Conservation (phyloP, 768 basidiomycete species). For the Calvatia gigantea region DNA sequence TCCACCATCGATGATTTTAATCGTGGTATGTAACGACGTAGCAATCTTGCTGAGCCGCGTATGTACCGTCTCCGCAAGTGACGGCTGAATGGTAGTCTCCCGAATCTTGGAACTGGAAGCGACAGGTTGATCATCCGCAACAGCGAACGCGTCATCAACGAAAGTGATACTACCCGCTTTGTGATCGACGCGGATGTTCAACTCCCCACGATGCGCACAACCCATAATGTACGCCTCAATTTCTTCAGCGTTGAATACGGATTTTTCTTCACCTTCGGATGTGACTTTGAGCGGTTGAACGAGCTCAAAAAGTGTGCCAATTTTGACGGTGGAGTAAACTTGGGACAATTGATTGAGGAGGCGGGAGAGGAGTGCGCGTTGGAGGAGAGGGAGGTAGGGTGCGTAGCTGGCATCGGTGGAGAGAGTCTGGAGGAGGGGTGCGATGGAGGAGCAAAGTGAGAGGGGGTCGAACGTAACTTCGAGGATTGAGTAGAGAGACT, state of each 20-base stretch:
- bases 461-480: constrained; percentile 94
- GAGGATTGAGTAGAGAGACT: constrained; percentile 80
- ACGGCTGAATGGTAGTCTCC: constrained; percentile 59
- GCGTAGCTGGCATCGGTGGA: constrained; percentile 57
- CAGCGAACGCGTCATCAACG: constrained; percentile 69
- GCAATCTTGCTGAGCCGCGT: constrained; percentile 80
- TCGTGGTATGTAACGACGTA: constrained; percentile 62
- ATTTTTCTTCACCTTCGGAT: constrained; percentile 43
- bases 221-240: constrained; percentile 93
- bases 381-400: constrained; percentile 85
- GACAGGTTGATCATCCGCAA: constrained; percentile 32
- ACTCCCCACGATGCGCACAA: constrained; percentile 83
- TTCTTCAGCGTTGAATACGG: constrained; percentile 67
- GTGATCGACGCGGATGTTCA: constrained; percentile 86
- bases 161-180: constrained; percentile 82
- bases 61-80: constrained; percentile 67
- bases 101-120: constrained; percentile 20
- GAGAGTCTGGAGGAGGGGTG: constrained; percentile 71
- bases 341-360: constrained; percentile 89
- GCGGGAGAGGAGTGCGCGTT: constrained; percentile 87
- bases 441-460: constrained; percentile 72
- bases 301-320: constrained; percentile 73
- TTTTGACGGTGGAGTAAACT: constrained; percentile 85
- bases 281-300: constrained; percentile 60
- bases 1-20: constrained; percentile 50